Evolutionary conservation across 2,329 filamentous ascomycete species (phyloP).

Genomic region (Chaetomium strumarium): DNA sequence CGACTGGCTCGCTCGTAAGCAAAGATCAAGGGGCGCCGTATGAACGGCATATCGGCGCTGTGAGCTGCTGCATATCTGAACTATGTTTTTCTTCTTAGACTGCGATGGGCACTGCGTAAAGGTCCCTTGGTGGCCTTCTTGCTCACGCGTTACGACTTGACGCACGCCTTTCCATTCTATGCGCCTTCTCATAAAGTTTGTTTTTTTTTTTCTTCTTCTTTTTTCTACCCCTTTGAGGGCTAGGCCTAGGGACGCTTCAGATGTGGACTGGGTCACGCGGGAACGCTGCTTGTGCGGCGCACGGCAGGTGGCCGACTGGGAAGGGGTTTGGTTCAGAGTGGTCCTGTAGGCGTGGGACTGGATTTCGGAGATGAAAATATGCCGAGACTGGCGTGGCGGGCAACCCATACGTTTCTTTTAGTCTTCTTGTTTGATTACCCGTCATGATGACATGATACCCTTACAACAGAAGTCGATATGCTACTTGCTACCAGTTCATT

Average conservation of each 20-base stretch:
- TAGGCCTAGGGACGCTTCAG: not conserved
- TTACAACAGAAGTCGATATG: not conserved
- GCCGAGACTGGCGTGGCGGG: not conserved
- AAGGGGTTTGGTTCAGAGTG: not conserved
- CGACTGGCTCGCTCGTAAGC: slow-evolving; percentile 70
- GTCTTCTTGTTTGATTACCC: not conserved
- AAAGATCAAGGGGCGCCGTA: slow-evolving; percentile 50
- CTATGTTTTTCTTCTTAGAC: not conserved
- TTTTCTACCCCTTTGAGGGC: not conserved
- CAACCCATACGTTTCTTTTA: slow-evolving; percentile 2
- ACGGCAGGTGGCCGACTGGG: not conserved
- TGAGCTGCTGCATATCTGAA: too few relatives aligned
- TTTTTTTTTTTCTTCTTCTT: not conserved
- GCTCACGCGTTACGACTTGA: slow-evolving; percentile 11
- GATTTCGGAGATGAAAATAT: not conserved
- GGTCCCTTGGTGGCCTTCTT: not conserved
- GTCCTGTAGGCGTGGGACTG: slow-evolving; percentile 5
- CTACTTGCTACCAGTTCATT: not conserved
- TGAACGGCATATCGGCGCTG: slow-evolving; percentile 23
- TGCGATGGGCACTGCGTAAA: not conserved
- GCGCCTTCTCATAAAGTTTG: too few relatives aligned
- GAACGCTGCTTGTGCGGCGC: not conserved
- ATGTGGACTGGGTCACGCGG: not conserved
- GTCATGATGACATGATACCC: slow-evolving; percentile 13
- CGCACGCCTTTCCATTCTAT: not conserved